Conservation (phyloP, 2,329 filamentous ascomycete species). For the Didymella pomorum region DNA sequence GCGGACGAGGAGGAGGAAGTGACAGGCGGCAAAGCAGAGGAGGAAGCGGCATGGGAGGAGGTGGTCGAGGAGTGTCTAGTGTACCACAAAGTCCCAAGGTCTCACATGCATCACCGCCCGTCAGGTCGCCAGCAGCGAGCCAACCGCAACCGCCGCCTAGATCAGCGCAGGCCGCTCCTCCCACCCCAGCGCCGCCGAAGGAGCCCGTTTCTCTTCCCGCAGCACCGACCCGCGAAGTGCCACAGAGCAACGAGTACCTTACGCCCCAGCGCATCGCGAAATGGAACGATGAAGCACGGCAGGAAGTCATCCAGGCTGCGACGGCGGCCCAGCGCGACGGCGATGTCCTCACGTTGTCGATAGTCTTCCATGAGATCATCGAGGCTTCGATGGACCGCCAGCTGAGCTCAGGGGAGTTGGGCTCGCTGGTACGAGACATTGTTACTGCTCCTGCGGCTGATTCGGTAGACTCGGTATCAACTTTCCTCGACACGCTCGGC, state of each 20-base stretch:
- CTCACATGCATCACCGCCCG: slow-evolving; percentile 41
- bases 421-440: slow-evolving; percentile 76
- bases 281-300: slow-evolving; percentile 74
- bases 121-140: slow-evolving; percentile 42
- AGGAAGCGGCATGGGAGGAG: slow-evolving; percentile 36
- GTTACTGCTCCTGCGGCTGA: slow-evolving; percentile 62
- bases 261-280: slow-evolving; percentile 71
- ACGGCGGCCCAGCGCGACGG: slow-evolving; percentile 70
- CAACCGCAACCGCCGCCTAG: slow-evolving; percentile 27
- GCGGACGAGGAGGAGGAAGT: slow-evolving; percentile 38
- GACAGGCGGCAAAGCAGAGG: slow-evolving; percentile 27
- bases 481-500: slow-evolving; percentile 85
- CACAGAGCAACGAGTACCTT: slow-evolving; percentile 77
- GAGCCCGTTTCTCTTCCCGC: slow-evolving; percentile 47
- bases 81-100: slow-evolving; percentile 43
- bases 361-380: slow-evolving; percentile 85
- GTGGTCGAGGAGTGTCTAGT: slow-evolving; percentile 39
- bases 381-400: slow-evolving; percentile 75
- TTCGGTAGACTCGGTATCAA: slow-evolving; percentile 58
- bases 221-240: slow-evolving; percentile 27
- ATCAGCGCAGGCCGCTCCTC: slow-evolving; percentile 31
- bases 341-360: slow-evolving; percentile 72
- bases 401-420: slow-evolving; percentile 73
- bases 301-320: slow-evolving; percentile 72
- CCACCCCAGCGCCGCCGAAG: slow-evolving; percentile 28